Evolutionary conservation across 208 protist species (phyloP).

Genomic region (Acanthamoeba royreba): DNA sequence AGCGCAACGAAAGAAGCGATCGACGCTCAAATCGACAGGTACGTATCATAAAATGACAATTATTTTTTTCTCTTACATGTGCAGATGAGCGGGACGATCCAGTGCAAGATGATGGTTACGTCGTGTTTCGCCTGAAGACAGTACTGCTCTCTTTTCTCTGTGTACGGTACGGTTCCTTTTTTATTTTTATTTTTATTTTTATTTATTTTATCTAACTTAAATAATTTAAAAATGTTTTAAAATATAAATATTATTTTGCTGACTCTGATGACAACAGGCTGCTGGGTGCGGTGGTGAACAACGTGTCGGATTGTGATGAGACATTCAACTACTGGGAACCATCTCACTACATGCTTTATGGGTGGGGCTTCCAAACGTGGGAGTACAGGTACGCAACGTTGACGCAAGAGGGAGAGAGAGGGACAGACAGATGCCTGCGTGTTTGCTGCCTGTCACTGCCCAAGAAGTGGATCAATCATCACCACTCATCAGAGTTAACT

Average conservation of each 20-base stretch:
- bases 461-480: not conserved
- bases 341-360: conserved; percentile 90
- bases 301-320: conserved; percentile 93
- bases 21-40: too few relatives aligned
- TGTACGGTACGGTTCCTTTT: not conserved
- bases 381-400: conserved; percentile 84
- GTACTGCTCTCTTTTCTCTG: not conserved
- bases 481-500: not conserved
- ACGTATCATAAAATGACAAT: too few relatives aligned
- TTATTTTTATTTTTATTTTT: not conserved
- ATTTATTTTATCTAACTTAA: not conserved
- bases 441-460: not conserved
- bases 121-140: conserved; percentile 21
- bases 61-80: not conserved
- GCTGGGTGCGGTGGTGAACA: conserved; percentile 57
- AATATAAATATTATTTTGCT: not conserved
- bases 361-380: conserved; percentile 93
- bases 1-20: too few relatives aligned
- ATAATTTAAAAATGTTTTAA: not conserved
- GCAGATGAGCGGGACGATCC: not conserved
- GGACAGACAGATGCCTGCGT: too few relatives aligned
- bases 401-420: too few relatives aligned
- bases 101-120: not conserved
- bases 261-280: not conserved
- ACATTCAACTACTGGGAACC: conserved; percentile 97